phyloP scores from a whole-genome alignment of 2,329 filamentous ascomycete genomes.

The Claviceps purpurea region DNA sequence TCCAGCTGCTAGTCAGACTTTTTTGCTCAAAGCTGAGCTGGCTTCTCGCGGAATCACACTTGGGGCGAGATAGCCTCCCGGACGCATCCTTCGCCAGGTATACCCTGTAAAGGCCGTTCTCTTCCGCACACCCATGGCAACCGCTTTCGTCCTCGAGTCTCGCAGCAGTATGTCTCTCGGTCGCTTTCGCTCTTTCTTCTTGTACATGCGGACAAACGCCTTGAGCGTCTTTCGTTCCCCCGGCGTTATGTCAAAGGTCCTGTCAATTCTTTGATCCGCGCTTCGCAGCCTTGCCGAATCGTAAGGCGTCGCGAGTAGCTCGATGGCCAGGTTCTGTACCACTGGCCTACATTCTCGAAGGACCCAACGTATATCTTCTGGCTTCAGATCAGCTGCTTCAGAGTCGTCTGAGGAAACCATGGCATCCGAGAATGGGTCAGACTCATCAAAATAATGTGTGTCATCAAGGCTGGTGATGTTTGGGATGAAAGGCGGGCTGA shows the following conservation, averaged over 20 bases:
- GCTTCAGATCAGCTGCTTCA: conserved; percentile 16
- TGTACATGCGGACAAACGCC: conserved; percentile 37
- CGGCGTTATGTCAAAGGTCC: conserved; percentile 17
- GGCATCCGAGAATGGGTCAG: conserved; percentile 56
- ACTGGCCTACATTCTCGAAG: conserved; percentile 25
- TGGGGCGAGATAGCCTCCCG: conserved; percentile 16
- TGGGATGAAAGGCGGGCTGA: conserved; percentile 67
- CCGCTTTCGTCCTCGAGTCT: conserved; percentile 51
- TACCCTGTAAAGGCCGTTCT: conserved; percentile 80
- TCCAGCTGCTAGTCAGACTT: background rate
- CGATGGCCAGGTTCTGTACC: conserved; percentile 29
- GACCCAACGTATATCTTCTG: conserved; percentile 17
- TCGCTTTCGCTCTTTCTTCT: conserved; percentile 57
- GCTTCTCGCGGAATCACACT: background rate
- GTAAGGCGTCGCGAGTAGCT: conserved; percentile 33
- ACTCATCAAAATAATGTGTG: conserved; percentile 84
- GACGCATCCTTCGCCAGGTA: conserved; percentile 52
- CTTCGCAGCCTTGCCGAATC: conserved; percentile 34
- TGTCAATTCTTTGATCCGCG: conserved; percentile 35
- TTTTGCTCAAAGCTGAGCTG: background rate
- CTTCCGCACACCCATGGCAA: conserved; percentile 70
- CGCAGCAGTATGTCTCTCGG: conserved; percentile 75
- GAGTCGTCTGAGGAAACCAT: conserved; percentile 29
- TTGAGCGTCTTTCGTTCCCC: conserved; percentile 31
- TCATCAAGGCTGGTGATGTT: conserved; percentile 54